Evolutionary conservation across 495 filamentous ascomycete genomes (phyloP), one percentile per base, ranked within the genome.

Genomic region (Acidomyces sp.): DNA sequence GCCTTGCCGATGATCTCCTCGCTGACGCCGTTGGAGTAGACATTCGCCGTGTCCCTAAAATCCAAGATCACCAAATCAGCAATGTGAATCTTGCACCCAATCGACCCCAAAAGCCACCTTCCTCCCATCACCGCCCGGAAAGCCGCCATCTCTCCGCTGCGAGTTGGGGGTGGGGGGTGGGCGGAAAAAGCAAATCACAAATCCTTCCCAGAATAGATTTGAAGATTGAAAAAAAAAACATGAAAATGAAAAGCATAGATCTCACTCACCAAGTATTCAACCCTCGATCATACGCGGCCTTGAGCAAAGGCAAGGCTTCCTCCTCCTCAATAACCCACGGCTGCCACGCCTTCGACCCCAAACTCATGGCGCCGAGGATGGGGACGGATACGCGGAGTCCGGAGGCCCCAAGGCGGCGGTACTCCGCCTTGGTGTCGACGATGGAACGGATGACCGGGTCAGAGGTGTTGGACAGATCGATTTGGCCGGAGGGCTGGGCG

Each of bases 1-100:
- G 67, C 65, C 34, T 62, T 63, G 44, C 55, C 67, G 32, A 71
- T 62, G 28, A 71, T 63, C 22, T 56, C 48, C 43, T 71, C 67
- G 11, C 55, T 59, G 0, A 39, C 53, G 27, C 67, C 67, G 36
- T 63, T 61, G 37, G 50, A 56, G 53, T 69, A 70, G 29, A 64
- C 53, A 35, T 69, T 65, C 5, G 65, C 64, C 0, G 59, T 64
- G 35, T 62, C 60, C n/a, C n/a, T n/a, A n/a, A n/a, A n/a, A n/a
- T n/a, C n/a, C n/a, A n/a, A n/a, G n/a, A n/a, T n/a, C n/a, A n/a
- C n/a, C n/a, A n/a, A n/a, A n/a, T n/a, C n/a, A n/a, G n/a, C n/a
- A n/a, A n/a, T n/a, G n/a, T n/a, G n/a, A n/a, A n/a, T n/a, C n/a
- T n/a, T n/a, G n/a, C n/a, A n/a, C n/a, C n/a, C n/a, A n/a, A n/a